phyloP scores from a whole-genome alignment of 768 basidiomycete genomes.

The Tubosaeta sp. region DNA sequence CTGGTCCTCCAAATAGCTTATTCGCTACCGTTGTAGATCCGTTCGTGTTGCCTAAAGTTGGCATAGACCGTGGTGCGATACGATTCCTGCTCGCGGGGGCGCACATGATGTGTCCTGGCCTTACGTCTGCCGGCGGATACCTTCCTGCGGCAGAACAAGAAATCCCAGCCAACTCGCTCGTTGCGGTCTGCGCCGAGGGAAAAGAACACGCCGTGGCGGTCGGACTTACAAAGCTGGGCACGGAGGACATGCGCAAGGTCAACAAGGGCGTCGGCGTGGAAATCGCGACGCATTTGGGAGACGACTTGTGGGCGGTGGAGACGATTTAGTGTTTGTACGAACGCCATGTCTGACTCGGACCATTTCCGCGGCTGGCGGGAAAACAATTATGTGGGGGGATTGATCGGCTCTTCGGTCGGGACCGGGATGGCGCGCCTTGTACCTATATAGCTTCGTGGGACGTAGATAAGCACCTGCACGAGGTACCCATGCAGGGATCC shows the following conservation, averaged over 20 bases:
- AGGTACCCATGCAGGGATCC: background rate
- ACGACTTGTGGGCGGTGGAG: slow-evolving; percentile 78
- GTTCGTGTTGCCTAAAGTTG: slow-evolving; percentile 80
- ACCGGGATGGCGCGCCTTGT: background rate
- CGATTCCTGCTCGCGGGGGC: slow-evolving; percentile 93
- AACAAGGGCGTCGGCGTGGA: slow-evolving; percentile 93
- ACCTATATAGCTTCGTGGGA: background rate
- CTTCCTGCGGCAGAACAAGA: slow-evolving; percentile 71
- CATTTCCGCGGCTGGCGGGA: slow-evolving; percentile 10
- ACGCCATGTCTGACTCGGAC: slow-evolving; percentile 10
- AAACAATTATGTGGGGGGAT: background rate
- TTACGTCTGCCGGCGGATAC: slow-evolving; percentile 88
- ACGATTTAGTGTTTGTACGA: slow-evolving; percentile 44
- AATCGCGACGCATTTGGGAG: slow-evolving; percentile 79
- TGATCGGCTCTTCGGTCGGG: background rate
- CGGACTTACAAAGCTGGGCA: slow-evolving; percentile 74
- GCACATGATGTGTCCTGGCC: slow-evolving; percentile 95
- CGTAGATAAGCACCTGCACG: background rate
- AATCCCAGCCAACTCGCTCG: slow-evolving; percentile 66
- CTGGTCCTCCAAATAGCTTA: background rate
- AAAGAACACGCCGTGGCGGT: slow-evolving; percentile 90
- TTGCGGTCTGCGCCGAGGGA: slow-evolving; percentile 94
- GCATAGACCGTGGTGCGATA: slow-evolving; percentile 95
- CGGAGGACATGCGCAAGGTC: slow-evolving; percentile 84
- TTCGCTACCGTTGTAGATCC: slow-evolving; percentile 60